phyloP scores from a whole-genome alignment of 1,139 yeast species.

The Pneumocystis sp. region DNA sequence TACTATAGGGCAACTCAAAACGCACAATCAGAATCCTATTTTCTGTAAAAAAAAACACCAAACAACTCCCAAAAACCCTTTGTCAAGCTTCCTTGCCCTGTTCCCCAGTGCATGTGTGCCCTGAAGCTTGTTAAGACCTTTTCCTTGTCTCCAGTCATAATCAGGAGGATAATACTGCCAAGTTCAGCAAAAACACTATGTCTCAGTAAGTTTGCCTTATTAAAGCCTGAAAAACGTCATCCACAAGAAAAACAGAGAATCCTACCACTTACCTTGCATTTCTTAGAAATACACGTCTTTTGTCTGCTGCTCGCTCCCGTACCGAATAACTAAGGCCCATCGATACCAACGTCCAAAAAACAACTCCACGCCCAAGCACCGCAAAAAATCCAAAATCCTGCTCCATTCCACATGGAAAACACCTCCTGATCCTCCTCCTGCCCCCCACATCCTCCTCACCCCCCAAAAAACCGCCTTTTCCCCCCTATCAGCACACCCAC shows the following conservation, averaged over 20 bases:
- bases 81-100: slow-evolving; percentile 19
- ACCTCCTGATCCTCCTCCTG: too few relatives aligned
- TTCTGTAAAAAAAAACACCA: background rate
- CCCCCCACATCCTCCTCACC: too few relatives aligned
- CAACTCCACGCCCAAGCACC: too few relatives aligned
- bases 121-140: slow-evolving; percentile 21
- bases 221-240: background rate
- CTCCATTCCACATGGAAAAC: too few relatives aligned
- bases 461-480: too few relatives aligned
- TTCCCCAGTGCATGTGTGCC: slow-evolving; percentile 21
- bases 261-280: background rate
- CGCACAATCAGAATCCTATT: slow-evolving; percentile 19
- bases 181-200: background rate
- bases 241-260: background rate
- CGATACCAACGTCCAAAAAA: background rate
- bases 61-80: slow-evolving; percentile 14
- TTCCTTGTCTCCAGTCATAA: slow-evolving; percentile 21
- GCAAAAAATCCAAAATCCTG: too few relatives aligned
- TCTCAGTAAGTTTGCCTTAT: background rate
- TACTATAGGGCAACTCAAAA: slow-evolving; percentile 23
- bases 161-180: slow-evolving; percentile 24
- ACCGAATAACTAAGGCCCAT: too few relatives aligned
- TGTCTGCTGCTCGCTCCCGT: too few relatives aligned
- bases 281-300: background rate
- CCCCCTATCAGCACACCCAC: too few relatives aligned